These are phyloP conservation scores for Pseudocercospora pini-densiflorae DNA, from an alignment of 2,329 filamentous ascomycete genomes.

Conservation along the genomic window DNA sequence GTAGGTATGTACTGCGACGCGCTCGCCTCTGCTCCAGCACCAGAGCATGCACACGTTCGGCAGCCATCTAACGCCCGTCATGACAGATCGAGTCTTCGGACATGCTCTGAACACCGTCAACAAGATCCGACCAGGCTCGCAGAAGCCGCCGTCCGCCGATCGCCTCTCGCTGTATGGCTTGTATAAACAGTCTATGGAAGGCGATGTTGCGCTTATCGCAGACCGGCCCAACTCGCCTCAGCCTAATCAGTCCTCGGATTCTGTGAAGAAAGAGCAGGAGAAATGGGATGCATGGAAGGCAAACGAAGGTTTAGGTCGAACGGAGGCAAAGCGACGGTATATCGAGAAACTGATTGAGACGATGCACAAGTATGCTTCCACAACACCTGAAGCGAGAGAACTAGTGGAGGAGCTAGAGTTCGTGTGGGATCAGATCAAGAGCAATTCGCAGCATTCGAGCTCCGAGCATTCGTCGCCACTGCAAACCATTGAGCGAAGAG, in stretches of 20 bases:
- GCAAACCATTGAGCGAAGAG: constrained; percentile 40
- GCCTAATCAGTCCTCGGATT: constrained; percentile 26
- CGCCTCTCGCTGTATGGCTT: constrained; percentile 93
- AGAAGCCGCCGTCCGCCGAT: constrained; percentile 82
- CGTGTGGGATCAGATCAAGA: constrained; percentile 97
- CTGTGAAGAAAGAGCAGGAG: constrained; percentile 44
- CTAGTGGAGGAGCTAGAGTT: constrained; percentile 96
- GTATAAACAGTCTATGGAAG: constrained; percentile 99
- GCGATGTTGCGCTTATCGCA: constrained; percentile 93
- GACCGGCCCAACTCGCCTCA: constrained; percentile 66
- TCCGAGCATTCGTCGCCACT: constrained; percentile 38
- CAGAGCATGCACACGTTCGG: constrained; percentile 5
- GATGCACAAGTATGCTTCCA: constrained; percentile 91
- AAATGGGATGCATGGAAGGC: constrained; percentile 88
- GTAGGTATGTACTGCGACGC: constrained; percentile 30
- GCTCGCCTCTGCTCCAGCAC: not conserved
- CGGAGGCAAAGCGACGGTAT: constrained; percentile 92
- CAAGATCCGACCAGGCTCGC: constrained; percentile 92
- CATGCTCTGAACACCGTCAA: constrained; percentile 99
- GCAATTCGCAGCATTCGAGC: constrained; percentile 53
- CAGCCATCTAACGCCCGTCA: constrained; percentile 10
- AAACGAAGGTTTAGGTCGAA: constrained; percentile 80
- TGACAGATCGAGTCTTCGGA: constrained; percentile 91
- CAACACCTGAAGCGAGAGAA: constrained; percentile 82
- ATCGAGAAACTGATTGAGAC: constrained; percentile 93